Conservation (phyloP, 2,329 filamentous ascomycete genomes). For the Didymella keratinophila region DNA sequence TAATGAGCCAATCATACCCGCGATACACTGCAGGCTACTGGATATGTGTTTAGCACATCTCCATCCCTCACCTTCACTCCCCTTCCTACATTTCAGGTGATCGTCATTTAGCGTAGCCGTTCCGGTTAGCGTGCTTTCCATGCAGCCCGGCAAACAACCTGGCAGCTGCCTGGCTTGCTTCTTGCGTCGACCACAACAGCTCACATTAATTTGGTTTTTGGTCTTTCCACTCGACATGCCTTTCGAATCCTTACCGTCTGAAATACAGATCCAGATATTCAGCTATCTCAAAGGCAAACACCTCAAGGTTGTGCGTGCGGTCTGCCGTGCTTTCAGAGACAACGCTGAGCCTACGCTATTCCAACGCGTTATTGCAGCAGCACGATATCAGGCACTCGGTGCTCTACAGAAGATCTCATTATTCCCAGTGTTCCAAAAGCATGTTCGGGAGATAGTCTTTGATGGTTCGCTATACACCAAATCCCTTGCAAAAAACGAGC, state of each 20-base stretch:
- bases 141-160: constrained; percentile 14
- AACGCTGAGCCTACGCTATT: constrained; percentile 39
- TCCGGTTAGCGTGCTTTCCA: constrained; percentile 13
- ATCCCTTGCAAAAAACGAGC: constrained; percentile 24
- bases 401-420: constrained; percentile 38
- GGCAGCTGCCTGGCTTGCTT: constrained; percentile 12
- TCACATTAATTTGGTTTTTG: not conserved
- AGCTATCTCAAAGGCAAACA: constrained; percentile 30
- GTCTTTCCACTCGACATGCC: not conserved
- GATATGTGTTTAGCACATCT: not conserved
- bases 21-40: not conserved
- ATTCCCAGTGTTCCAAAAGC: constrained; percentile 33
- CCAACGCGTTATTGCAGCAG: constrained; percentile 34
- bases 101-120: not conserved
- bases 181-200: not conserved
- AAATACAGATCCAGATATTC: constrained; percentile 43
- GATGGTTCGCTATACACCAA: constrained; percentile 38
- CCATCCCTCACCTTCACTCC: constrained; percentile 10
- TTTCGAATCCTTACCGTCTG: constrained; percentile 34
- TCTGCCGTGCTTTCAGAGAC: constrained; percentile 32
- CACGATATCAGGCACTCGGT: constrained; percentile 41
- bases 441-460: constrained; percentile 45
- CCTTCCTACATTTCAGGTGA: not conserved
- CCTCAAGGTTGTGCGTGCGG: constrained; percentile 36
- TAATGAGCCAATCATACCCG: constrained; percentile 9